phyloP scores from a whole-genome alignment of 2,329 filamentous ascomycete genomes.

The Daldinia eschscholtzii region DNA sequence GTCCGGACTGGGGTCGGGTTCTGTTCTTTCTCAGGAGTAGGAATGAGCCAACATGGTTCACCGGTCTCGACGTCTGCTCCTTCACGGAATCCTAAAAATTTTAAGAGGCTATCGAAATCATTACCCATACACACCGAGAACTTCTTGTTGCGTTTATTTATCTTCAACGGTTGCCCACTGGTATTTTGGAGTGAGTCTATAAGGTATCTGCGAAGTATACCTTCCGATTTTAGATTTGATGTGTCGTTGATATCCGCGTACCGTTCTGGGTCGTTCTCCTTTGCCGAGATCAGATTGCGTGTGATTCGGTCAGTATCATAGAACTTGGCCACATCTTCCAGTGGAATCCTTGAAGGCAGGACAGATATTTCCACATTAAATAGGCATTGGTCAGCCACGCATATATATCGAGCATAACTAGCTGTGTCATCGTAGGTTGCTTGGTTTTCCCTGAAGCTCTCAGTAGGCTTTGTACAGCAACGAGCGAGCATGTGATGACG shows the following conservation, averaged over 20 bases:
- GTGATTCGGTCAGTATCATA: slow-evolving; percentile 61
- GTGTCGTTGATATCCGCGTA: slow-evolving; percentile 60
- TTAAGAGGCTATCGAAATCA: slow-evolving; percentile 63
- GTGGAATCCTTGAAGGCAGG: slow-evolving; percentile 59
- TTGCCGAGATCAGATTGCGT: slow-evolving; percentile 56
- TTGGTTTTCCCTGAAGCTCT: slow-evolving; percentile 24
- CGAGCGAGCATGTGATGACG: slow-evolving; percentile 50
- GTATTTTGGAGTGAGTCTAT: slow-evolving; percentile 61
- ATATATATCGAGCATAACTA: slow-evolving; percentile 46
- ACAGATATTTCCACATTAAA: slow-evolving; percentile 63
- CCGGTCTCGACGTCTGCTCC: slow-evolving; percentile 54
- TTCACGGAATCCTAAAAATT: slow-evolving; percentile 63
- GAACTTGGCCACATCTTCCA: slow-evolving; percentile 57
- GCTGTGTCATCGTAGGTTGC: slow-evolving; percentile 33
- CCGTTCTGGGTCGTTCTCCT: slow-evolving; percentile 61
- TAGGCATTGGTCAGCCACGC: slow-evolving; percentile 46
- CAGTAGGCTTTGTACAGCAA: slow-evolving; percentile 27
- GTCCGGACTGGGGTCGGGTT: slow-evolving; percentile 54
- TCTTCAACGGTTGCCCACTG: slow-evolving; percentile 56
- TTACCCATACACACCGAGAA: slow-evolving; percentile 67
- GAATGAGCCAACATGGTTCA: slow-evolving; percentile 56
- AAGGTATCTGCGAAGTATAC: slow-evolving; percentile 65
- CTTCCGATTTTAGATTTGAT: slow-evolving; percentile 57
- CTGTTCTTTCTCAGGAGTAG: slow-evolving; percentile 54
- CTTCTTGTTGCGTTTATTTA: slow-evolving; percentile 69